Conservation (phyloP, 441 rosid species). For the Populus trichocarpa region DNA sequence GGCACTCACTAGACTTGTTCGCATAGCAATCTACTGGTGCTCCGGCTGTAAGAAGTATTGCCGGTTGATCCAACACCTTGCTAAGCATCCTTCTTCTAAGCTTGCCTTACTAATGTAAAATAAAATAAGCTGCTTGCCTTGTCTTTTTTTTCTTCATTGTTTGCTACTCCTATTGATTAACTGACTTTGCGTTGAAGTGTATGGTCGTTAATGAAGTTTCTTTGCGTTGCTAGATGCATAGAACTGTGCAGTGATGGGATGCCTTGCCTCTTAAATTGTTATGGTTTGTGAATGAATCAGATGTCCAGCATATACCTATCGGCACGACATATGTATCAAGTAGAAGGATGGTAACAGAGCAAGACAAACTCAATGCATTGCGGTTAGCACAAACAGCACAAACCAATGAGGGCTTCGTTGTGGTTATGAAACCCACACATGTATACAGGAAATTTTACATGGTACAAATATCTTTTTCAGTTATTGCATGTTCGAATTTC, state of each 20-base stretch:
- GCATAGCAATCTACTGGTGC: background rate
- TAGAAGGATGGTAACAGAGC: slow-evolving; percentile 35
- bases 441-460: slow-evolving; percentile 42
- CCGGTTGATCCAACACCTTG: background rate
- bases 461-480: slow-evolving; percentile 25
- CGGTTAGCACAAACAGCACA: slow-evolving; percentile 30
- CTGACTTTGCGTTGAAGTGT: background rate
- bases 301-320: slow-evolving; percentile 8
- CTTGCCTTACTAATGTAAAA: background rate
- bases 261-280: background rate
- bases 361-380: slow-evolving; percentile 27
- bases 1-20: background rate
- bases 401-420: slow-evolving; percentile 34
- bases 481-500: background rate
- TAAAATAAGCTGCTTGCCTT: background rate
- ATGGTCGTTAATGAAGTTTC: background rate
- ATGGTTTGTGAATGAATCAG: slow-evolving; percentile 16
- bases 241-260: background rate
- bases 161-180: background rate
- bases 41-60: background rate
- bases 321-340: slow-evolving; percentile 21
- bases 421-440: slow-evolving; percentile 44
- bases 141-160: background rate
- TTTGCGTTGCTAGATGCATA: background rate
- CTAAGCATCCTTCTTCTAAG: background rate